A percentile compares a stretch with the other conserved stretches of the same genome.
Evolutionary conservation across 108 stramenopile species (phyloP).

Genomic region (Aureococcus anophagefferens): DNA sequence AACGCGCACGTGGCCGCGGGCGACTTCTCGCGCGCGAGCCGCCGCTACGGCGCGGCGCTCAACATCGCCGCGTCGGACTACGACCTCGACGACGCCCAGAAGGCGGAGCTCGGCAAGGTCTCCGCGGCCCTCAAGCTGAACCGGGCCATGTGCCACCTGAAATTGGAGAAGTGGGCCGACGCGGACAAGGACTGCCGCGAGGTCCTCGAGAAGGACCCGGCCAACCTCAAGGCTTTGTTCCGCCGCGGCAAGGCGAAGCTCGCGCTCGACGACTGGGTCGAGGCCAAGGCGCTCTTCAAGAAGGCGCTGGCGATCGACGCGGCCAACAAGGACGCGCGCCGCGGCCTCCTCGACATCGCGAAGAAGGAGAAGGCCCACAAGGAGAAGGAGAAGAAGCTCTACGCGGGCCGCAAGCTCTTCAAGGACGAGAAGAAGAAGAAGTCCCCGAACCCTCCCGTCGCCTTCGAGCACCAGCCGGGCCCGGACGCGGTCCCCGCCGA

Average conservation of each 20-base stretch:
- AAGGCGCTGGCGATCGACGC: slow-evolving; percentile 1
- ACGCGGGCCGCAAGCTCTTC: background rate
- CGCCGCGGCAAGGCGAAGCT: slow-evolving; percentile 4
- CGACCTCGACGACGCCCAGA: background rate
- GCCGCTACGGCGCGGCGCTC: background rate
- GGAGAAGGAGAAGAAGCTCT: background rate
- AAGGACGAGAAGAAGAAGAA: background rate
- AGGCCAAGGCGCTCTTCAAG: slow-evolving; percentile 1
- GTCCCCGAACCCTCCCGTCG: no score
- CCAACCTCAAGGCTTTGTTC: background rate
- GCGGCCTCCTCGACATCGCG: background rate
- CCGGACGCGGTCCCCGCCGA: no score
- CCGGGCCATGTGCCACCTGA: background rate
- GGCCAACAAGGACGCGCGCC: background rate
- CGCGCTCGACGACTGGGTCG: slow-evolving; percentile 11
- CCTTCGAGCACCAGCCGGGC: no score
- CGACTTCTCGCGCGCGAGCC: background rate
- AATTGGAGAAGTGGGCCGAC: background rate
- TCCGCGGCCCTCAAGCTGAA: background rate
- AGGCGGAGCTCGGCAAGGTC: background rate
- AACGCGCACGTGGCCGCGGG: background rate
- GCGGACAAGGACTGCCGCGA: background rate
- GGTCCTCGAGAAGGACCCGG: background rate
- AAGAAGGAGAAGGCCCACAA: background rate
- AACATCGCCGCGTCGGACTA: background rate